Conservation (phyloP, 2,329 filamentous ascomycete species). For the Blastomyces gilchristii region DNA sequence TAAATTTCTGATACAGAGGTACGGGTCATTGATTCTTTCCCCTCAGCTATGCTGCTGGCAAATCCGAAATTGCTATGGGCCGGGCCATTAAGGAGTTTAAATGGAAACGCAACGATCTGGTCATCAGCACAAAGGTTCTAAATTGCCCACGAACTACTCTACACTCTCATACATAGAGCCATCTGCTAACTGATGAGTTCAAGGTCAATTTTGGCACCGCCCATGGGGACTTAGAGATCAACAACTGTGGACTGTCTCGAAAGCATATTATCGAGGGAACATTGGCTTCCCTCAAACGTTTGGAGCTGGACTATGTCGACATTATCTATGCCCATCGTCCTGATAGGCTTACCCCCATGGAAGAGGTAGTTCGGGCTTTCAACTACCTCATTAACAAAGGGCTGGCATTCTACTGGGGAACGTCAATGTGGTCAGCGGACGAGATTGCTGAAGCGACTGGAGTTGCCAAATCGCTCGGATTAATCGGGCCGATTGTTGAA, state of each 20-base stretch:
- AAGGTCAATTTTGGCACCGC: slow-evolving; percentile 54
- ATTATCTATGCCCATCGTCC: slow-evolving; percentile 62
- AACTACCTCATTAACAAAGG: slow-evolving; percentile 60
- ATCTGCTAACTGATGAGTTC: slow-evolving; percentile 2
- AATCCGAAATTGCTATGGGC: slow-evolving; percentile 47
- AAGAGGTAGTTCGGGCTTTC: slow-evolving; percentile 62
- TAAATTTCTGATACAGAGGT: slow-evolving; percentile 3
- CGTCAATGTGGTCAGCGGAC: slow-evolving; percentile 57
- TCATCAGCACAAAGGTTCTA: slow-evolving; percentile 27
- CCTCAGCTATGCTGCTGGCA: slow-evolving; percentile 39
- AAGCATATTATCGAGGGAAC: slow-evolving; percentile 62
- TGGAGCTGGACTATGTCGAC: slow-evolving; percentile 59
- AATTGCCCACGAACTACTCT: neutral
- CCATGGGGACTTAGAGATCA: slow-evolving; percentile 52
- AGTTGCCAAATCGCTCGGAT: slow-evolving; percentile 48
- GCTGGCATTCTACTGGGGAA: slow-evolving; percentile 63
- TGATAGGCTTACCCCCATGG: slow-evolving; percentile 57
- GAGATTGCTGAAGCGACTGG: slow-evolving; percentile 57
- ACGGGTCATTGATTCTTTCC: neutral
- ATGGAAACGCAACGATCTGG: slow-evolving; percentile 47
- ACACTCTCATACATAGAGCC: neutral
- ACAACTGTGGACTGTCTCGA: slow-evolving; percentile 58
- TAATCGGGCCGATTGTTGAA: slow-evolving; percentile 46
- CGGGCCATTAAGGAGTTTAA: slow-evolving; percentile 46
- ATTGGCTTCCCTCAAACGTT: slow-evolving; percentile 48